Base-by-base conservation (phyloP, 2,329 filamentous ascomycete genomes). In the Chaetomiaceae sp. region DNA sequence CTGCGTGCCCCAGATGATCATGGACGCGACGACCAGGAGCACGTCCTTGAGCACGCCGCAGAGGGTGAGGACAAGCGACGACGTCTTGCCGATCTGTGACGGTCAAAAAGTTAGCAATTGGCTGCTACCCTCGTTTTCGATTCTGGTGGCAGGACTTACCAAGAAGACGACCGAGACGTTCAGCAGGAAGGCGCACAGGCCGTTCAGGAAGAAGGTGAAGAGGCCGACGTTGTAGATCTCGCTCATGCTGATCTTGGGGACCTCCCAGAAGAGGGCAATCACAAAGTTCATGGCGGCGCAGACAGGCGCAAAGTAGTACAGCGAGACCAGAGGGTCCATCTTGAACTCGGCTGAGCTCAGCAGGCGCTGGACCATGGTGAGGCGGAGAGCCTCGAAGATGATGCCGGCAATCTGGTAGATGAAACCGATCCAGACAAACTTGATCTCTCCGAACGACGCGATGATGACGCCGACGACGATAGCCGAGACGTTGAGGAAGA, bases 381-480 rank as follows among this genome's bases (percentile, higher is more conserved):
- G 78, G 63, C 88, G 85, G 58, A 89, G 79, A 50, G 88, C 87
- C 72, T 93, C 89, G 65, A 92, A 93, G 63, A 86, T 67, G 64
- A 93, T 85, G 64, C 88, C 88, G 51, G 77, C 83, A 55, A 86
- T 75, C 73, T 93, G 89, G 77, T 83, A 90, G 57, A 90, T 67
- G 71, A 93, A 87, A 57, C 88, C 88, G 58, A 81, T 77, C 70
- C 87, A 75, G 63, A 89, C 86, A 67, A 99, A 99, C 67, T 91
- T 85, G 70, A 99, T 95, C 75, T 99, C 93, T 64, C 93, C 93
- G 57, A 95, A 81, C 1, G 92, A 96, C 44, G 93, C 93, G 65
- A 99, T 89, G 59, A 96, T 76, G 61, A 97, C 91, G 77, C 93
- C 93, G 47, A 97, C 70, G 46, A 97, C 93, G 63, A 99, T 99